Evolutionary conservation across 495 filamentous ascomycete species (phyloP), one percentile per base, ranked within the genome.

Genomic region (Friedmanniomyces simplex): DNA sequence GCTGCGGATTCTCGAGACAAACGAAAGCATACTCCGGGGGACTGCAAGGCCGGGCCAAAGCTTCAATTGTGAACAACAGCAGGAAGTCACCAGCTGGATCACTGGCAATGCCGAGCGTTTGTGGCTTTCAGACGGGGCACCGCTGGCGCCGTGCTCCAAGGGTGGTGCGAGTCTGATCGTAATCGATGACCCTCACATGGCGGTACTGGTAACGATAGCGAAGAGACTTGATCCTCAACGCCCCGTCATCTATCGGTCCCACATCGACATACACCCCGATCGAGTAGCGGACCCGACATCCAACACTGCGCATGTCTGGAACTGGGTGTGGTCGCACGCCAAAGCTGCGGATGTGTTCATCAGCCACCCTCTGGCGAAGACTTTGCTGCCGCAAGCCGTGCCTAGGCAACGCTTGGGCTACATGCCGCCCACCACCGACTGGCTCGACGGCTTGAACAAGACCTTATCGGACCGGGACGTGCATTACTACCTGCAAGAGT

Each of bases 1-100:
- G 13, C 93, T 94, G 69, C 80, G 87, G 34, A 85, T 89, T 57
- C 93, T 88, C 55, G 93, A 95, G 71, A 90, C 82, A 48, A 87
- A 89, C 62, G 88, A 95, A 76, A 93, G 93, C 66, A 91, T 93
- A 63, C 82, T 95, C 2, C 89, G 93, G 72, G 89, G 89, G n/a
- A 87, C 91, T 28, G 79, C 81, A 32, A 70, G 75, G 24, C 79
- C 80, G 0, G 74, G 76, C 1, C 78, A 86, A 51, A 79, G 81
- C 12, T 73, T 93, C n/a, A 79, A 73, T 3, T 58, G 69, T 8
- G 77, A 85, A 8, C 80, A 88, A 52, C 80, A 82, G 60, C 69
- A 74, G 28, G 67, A 73, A 7, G 75, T 93, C 34, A 74, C 72
- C 10, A 80, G 84, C n/a, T 95, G 89, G 89, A 83, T 87, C 55